These are phyloP conservation scores for Croton laevigatus DNA, from an alignment of 441 rosid species.

Conservation along the genomic window DNA sequence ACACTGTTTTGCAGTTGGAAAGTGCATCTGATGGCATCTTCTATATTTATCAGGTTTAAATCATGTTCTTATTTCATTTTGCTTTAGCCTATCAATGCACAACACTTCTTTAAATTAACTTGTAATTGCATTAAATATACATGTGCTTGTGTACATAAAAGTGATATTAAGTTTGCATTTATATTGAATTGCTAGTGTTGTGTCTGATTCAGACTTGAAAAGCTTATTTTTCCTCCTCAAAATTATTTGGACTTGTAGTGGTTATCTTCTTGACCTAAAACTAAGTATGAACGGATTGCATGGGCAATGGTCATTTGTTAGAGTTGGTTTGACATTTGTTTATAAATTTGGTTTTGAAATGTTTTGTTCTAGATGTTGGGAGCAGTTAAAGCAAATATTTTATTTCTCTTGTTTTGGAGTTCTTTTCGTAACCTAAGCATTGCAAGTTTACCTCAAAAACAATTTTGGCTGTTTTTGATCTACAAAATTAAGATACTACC, in stretches of 20 bases:
- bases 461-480: neutral
- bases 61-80: slow-evolving; percentile 1
- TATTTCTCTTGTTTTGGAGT: neutral
- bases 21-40: slow-evolving; percentile 68
- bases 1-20: slow-evolving; percentile 60
- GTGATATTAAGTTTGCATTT: neutral
- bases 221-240: neutral
- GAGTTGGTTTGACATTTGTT: neutral
- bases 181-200: neutral
- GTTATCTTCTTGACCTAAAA: too few species aligned
- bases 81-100: neutral
- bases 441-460: neutral
- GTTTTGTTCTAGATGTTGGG: neutral
- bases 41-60: slow-evolving; percentile 76
- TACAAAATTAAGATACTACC: neutral
- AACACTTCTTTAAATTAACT: neutral
- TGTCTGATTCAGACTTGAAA: neutral
- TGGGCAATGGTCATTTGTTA: neutral
- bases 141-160: neutral
- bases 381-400: neutral
- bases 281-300: neutral
- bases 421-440: neutral
- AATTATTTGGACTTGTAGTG: neutral
- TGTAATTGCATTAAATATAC: neutral
- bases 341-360: neutral